Percentiles rank a stretch among this genome's conserved stretches.
These are phyloP conservation scores for Nitzschia sp. DNA, from an alignment of 108 stramenopile genomes.

Conservation along the genomic window DNA sequence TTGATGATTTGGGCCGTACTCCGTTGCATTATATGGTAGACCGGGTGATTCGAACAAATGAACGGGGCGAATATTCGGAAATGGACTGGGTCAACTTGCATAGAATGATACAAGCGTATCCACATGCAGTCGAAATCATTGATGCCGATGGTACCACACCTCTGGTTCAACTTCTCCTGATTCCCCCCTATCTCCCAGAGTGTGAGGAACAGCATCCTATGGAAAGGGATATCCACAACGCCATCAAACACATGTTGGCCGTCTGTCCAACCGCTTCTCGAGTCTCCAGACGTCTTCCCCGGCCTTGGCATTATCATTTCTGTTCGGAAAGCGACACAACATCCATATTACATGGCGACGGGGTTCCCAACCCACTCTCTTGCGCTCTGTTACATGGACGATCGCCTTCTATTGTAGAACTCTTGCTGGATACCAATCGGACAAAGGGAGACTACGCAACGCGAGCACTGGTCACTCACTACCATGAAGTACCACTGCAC, in stretches of 20 bases:
- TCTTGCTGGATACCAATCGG: conserved; percentile 23
- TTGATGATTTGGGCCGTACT: conserved; percentile 28
- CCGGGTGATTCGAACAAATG: conserved; percentile 4
- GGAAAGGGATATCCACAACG: conserved; percentile 12
- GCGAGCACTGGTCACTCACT: conserved; percentile 12
- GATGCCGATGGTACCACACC: conserved; percentile 35
- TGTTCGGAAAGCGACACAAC: background rate
- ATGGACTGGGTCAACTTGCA: conserved; percentile 6
- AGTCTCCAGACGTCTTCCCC: conserved; percentile 1
- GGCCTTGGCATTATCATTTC: conserved; percentile 20
- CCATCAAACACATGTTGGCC: conserved; percentile 20
- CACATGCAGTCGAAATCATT: conserved; percentile 2
- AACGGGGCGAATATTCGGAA: background rate
- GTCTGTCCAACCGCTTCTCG: conserved; percentile 11
- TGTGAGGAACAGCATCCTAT: background rate
- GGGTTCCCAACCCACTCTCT: conserved; percentile 23
- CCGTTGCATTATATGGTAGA: conserved; percentile 28
- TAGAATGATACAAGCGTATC: conserved; percentile 12
- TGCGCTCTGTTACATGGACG: conserved; percentile 30
- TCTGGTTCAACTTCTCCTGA: conserved; percentile 16
- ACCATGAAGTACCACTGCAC: conserved; percentile 31
- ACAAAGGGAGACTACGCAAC: conserved; percentile 14
- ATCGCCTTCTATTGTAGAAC: conserved; percentile 9
- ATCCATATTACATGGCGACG: conserved; percentile 14
- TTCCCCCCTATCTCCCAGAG: background rate